phyloP scores from a whole-genome alignment of 2,329 filamentous ascomycete species.

The Geosmithia putterillii region DNA sequence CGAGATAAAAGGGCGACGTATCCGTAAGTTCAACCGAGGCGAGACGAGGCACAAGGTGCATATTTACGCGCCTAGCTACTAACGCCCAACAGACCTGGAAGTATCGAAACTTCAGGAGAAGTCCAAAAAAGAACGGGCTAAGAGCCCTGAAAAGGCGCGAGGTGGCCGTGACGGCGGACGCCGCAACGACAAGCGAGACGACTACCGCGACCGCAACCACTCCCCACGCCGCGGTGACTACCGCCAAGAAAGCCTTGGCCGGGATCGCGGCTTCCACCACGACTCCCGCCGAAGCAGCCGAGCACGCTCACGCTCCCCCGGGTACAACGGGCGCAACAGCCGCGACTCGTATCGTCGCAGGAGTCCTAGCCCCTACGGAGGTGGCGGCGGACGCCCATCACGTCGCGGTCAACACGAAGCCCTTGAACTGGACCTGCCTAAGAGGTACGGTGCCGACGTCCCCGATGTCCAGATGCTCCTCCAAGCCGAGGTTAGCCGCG shows the following conservation, averaged over 20 bases:
- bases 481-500: slow-evolving; percentile 62
- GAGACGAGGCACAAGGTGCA: no score
- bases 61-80: slow-evolving; percentile 11
- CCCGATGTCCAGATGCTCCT: slow-evolving; percentile 86
- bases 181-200: slow-evolving; percentile 41
- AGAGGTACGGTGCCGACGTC: slow-evolving; percentile 60
- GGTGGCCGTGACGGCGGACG: slow-evolving; percentile 26
- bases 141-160: slow-evolving; percentile 47
- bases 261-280: slow-evolving; percentile 26
- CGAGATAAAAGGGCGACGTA: slow-evolving; percentile 77
- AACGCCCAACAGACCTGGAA: slow-evolving; percentile 57
- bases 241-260: slow-evolving; percentile 50
- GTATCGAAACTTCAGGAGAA: slow-evolving; percentile 81
- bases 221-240: slow-evolving; percentile 45
- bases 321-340: slow-evolving; percentile 26
- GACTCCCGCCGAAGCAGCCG: slow-evolving; percentile 35
- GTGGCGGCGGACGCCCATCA: not conserved
- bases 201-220: slow-evolving; percentile 49
- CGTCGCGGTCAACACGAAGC: slow-evolving; percentile 32
- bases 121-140: slow-evolving; percentile 45
- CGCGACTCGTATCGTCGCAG: slow-evolving; percentile 49
- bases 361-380: slow-evolving; percentile 52
- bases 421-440: slow-evolving; percentile 61
- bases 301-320: slow-evolving; percentile 54
- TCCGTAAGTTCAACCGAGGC: slow-evolving; percentile 52